Conservation (phyloP, 495 filamentous ascomycete genomes). For the Penicillium angulare region DNA sequence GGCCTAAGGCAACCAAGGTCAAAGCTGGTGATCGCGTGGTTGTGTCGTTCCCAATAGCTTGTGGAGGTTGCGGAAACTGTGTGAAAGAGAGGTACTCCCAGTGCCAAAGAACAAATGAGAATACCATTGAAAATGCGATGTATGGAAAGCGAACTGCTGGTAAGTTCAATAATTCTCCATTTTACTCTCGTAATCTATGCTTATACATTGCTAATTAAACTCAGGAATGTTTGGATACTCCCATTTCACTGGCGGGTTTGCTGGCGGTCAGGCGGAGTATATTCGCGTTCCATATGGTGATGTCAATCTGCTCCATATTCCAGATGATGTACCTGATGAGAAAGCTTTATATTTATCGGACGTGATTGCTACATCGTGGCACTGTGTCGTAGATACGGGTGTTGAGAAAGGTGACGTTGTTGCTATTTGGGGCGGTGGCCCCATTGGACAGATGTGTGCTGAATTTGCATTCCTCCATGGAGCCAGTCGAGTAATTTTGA, state of each 20-base stretch:
- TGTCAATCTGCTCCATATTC: slow-evolving; percentile 76
- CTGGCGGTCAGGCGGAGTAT: slow-evolving; percentile 88
- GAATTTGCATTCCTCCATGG: slow-evolving; percentile 71
- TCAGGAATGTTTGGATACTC: slow-evolving; percentile 53
- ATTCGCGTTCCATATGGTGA: slow-evolving; percentile 81
- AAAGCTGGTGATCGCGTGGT: slow-evolving; percentile 77
- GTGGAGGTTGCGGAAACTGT: slow-evolving; percentile 71
- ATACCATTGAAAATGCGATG: slow-evolving; percentile 66
- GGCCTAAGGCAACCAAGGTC: slow-evolving; percentile 55
- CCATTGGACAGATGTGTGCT: slow-evolving; percentile 76
- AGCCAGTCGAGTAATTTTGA: slow-evolving; percentile 72
- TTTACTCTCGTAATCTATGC: background rate
- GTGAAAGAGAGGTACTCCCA: slow-evolving; percentile 69
- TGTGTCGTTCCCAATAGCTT: slow-evolving; percentile 81
- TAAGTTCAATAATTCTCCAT: slow-evolving; percentile 28
- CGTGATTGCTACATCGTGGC: slow-evolving; percentile 75
- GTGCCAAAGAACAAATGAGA: slow-evolving; percentile 77
- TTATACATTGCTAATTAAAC: background rate
- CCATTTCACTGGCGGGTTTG: slow-evolving; percentile 82
- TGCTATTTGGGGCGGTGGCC: slow-evolving; percentile 64
- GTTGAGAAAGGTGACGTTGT: slow-evolving; percentile 50
- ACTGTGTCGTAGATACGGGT: slow-evolving; percentile 79
- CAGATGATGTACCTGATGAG: slow-evolving; percentile 81
- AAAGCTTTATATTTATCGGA: slow-evolving; percentile 83
- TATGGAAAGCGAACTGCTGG: slow-evolving; percentile 73